Percentiles rank a stretch among this genome's conserved stretches.
Conservation (phyloP, 1,284 basidiomycete genomes). For the Trichosporon faecale region DNA sequence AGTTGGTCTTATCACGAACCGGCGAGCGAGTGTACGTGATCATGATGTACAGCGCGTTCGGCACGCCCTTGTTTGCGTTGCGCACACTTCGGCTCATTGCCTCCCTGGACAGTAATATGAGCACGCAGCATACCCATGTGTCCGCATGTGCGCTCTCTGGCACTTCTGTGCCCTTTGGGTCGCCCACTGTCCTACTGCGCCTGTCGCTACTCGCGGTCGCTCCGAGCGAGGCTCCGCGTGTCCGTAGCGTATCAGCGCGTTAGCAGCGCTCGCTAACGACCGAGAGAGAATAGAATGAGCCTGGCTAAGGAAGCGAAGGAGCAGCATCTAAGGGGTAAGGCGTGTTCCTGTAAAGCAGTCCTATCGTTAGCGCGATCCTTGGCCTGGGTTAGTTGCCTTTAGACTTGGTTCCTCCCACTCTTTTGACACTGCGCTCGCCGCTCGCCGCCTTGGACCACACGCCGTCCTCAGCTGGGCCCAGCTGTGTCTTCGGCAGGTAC, state of each 20-base stretch:
- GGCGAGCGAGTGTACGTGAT: background rate
- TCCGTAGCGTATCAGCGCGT: background rate
- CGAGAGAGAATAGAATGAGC: background rate
- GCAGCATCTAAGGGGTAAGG: background rate
- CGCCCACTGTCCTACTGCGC: background rate
- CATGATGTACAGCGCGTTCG: background rate
- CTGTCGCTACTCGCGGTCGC: background rate
- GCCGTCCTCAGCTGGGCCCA: background rate
- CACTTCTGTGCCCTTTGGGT: background rate
- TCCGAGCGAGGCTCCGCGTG: background rate
- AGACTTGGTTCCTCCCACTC: background rate
- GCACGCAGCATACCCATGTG: background rate
- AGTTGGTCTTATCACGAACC: constrained; percentile 1
- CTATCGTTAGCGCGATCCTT: background rate
- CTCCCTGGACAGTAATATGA: too few relatives aligned
- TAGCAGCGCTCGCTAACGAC: background rate
- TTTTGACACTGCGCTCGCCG: background rate
- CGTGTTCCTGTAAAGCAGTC: background rate
- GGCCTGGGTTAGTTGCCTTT: background rate
- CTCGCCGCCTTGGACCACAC: background rate
- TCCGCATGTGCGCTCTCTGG: background rate
- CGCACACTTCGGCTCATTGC: background rate
- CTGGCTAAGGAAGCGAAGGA: background rate
- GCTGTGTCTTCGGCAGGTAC: background rate
- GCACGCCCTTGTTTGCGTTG: background rate